phyloP scores from a whole-genome alignment of 371 early-diverging fungal genomes.

The Nematocida homosporus region DNA sequence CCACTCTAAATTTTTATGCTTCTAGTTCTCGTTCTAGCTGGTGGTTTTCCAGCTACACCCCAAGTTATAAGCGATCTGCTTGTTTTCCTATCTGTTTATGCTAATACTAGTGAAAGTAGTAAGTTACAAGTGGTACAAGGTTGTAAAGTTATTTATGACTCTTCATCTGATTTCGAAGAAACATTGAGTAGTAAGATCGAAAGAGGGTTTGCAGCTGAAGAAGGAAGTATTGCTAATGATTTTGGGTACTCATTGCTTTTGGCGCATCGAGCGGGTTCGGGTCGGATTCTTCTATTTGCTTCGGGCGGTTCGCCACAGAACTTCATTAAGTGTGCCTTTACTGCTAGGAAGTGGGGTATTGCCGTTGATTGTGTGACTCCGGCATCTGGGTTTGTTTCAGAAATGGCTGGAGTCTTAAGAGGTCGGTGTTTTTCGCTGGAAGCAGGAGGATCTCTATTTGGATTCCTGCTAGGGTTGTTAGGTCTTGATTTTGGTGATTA shows the following conservation, averaged over 20 bases:
- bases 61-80: slow-evolving; percentile 34
- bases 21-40: slow-evolving; percentile 32
- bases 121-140: slow-evolving; percentile 24
- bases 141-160: slow-evolving; percentile 10
- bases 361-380: slow-evolving; percentile 41
- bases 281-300: slow-evolving; percentile 32
- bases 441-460: slow-evolving; percentile 18
- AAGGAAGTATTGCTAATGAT: not conserved
- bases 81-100: slow-evolving; percentile 36
- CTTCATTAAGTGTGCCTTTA: slow-evolving; percentile 54
- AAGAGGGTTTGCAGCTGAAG: not conserved
- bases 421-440: not conserved
- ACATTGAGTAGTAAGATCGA: not conserved
- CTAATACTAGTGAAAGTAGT: slow-evolving; percentile 6
- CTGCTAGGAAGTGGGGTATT: slow-evolving; percentile 31
- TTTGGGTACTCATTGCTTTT: slow-evolving; percentile 45
- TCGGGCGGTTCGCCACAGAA: slow-evolving; percentile 11
- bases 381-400: slow-evolving; percentile 17
- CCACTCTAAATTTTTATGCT: slow-evolving; percentile 44
- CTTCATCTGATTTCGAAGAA: slow-evolving; percentile 34
- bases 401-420: slow-evolving; percentile 16
- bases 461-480: slow-evolving; percentile 27
- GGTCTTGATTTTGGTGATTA: not conserved
- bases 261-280: slow-evolving; percentile 8
- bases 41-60: slow-evolving; percentile 14